phyloP scores from a whole-genome alignment of 768 basidiomycete species.

The Daedalea quercina region DNA sequence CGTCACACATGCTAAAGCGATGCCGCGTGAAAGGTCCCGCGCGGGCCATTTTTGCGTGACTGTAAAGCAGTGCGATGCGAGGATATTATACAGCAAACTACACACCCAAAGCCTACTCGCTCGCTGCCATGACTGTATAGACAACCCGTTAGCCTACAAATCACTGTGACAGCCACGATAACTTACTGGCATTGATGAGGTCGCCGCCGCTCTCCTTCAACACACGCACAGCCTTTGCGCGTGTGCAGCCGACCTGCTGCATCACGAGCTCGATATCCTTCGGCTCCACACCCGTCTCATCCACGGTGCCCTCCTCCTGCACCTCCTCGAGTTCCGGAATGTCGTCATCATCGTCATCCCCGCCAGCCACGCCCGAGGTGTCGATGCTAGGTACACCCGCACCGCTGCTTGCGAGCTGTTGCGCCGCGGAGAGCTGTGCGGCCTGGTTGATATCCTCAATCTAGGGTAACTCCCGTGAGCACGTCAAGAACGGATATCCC shows the following conservation, averaged over 20 bases:
- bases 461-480: constrained; percentile 26
- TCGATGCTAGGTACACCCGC: constrained; percentile 40
- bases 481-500: neutral
- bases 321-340: constrained; percentile 83
- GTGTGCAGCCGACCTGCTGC: constrained; percentile 82
- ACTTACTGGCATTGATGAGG: constrained; percentile 94
- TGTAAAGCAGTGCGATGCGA: constrained; percentile 9
- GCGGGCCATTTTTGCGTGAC: neutral
- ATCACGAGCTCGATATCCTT: constrained; percentile 97
- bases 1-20: neutral
- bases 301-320: constrained; percentile 71
- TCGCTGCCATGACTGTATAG: constrained; percentile 80
- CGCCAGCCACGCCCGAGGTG: constrained; percentile 39
- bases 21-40: neutral
- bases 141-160: neutral
- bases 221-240: constrained; percentile 86
- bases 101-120: constrained; percentile 51
- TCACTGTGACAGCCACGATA: neutral
- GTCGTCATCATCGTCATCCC: constrained; percentile 60
- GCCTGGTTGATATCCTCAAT: constrained; percentile 85
- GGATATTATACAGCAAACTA: constrained; percentile 23
- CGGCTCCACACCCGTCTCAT: constrained; percentile 84
- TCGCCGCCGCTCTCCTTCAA: constrained; percentile 91
- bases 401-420: constrained; percentile 60
- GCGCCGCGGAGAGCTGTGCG: constrained; percentile 70